Percentiles rank a stretch among this genome's conserved stretches.
These are phyloP conservation scores for Fusarium sarcochroum DNA, from an alignment of 2,329 filamentous ascomycete species.

Conservation along the genomic window DNA sequence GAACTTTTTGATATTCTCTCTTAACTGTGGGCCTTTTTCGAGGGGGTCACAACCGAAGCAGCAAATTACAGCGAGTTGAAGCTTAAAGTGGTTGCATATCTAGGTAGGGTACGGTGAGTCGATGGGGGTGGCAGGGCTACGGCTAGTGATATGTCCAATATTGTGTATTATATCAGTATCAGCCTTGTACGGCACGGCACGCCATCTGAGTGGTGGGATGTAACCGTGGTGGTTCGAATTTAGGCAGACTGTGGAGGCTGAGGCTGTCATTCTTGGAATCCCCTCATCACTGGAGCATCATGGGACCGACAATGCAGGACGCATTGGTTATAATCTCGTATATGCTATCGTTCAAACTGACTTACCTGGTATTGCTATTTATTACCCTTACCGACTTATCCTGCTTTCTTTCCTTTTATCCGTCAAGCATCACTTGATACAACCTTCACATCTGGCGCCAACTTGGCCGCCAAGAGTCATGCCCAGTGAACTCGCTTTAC, in stretches of 20 bases:
- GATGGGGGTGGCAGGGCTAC: slow-evolving; percentile 29
- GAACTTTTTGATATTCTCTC: slow-evolving; percentile 17
- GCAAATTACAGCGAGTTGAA: slow-evolving; percentile 10
- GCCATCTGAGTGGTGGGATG: slow-evolving; percentile 21
- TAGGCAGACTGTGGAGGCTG: slow-evolving; percentile 44
- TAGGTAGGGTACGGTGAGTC: slow-evolving; percentile 29
- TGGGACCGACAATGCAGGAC: slow-evolving; percentile 14
- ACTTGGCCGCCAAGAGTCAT: slow-evolving; percentile 3
- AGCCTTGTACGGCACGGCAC: slow-evolving; percentile 39
- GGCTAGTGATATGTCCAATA: not conserved
- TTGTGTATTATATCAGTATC: slow-evolving; percentile 11
- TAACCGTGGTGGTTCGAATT: slow-evolving; percentile 30
- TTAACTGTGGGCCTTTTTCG: not conserved
- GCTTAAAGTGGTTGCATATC: slow-evolving; percentile 41
- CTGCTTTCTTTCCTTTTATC: not conserved
- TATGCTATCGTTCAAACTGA: slow-evolving; percentile 8
- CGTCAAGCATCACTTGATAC: slow-evolving; percentile 15
- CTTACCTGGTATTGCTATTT: not conserved
- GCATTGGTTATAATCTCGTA: slow-evolving; percentile 16
- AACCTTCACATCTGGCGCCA: not conserved
- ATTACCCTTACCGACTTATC: not conserved
- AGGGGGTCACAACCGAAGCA: not conserved
- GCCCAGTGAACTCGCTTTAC: slow-evolving; percentile 45
- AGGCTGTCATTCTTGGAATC: slow-evolving; percentile 29
- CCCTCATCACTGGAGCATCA: slow-evolving; percentile 26